Base-by-base conservation (phyloP, 2,329 filamentous ascomycete species). In the Alternaria rosae region DNA sequence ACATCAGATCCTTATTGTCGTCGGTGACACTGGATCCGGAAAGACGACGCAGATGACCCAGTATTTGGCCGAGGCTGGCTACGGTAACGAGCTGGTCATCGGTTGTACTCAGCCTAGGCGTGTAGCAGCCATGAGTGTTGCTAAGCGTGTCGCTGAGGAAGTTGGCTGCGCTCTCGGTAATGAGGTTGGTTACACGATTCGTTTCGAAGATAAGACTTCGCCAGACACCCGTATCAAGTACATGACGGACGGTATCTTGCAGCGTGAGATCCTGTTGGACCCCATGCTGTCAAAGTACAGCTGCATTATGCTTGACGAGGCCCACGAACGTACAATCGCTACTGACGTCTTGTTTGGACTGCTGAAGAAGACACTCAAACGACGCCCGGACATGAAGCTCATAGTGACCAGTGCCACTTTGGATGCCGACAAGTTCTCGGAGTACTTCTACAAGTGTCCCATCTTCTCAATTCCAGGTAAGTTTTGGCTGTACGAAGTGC, bases 211-310 rank as follows among this genome's bases (percentile, higher is more conserved):
- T 79, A 92, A 89, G 83, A 98, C 95, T 1, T 88, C 91, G 53
- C 88, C 89, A 60, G 93, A 92, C 80, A 99, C 95, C 2, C 88
- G 96, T 64, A 88, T 99, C 78, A 99, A 99, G 85, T 99, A 99
- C 85, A 99, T 99, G 95, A 99, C 96, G 45, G 95, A 99, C 77
- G 96, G 96, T 88, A 98, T 99, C 91, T 89, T 99, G 74, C 86
- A 98, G 75, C 86, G 95, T 75, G 95, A 99, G 82, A 94, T 95
- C 59, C 97, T 99, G 90, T 90, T 97, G 81, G 95, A 99, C 79
- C 92, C 94, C 76, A 88, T 96, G 71, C 88, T 99, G 82, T 90
- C 87, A 53, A 91, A 94, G 57, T 99, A 99, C 83, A 95, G 93
- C 84, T 96, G 92, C 74, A 98, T 99, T 78, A 98, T 99, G 81